A percentile compares a stretch with the other conserved stretches of the same genome.
These are phyloP conservation scores for Ophiostoma quercus DNA, from an alignment of 2,329 filamentous ascomycete species.

Conservation along the genomic window DNA sequence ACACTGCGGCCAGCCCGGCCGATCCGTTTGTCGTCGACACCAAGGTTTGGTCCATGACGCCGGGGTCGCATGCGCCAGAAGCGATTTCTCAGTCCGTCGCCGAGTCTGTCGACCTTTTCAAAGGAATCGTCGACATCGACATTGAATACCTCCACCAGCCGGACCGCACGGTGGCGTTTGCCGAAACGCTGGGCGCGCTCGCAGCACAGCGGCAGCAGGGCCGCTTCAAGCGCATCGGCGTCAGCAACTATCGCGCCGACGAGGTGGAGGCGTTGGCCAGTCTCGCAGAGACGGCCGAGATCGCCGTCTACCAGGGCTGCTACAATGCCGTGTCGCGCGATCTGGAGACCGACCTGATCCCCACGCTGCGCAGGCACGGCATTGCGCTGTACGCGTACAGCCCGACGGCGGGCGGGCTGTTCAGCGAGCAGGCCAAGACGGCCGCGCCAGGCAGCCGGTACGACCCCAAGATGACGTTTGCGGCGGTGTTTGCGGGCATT, in stretches of 20 bases:
- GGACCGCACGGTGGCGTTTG: background rate
- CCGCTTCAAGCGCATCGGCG: background rate
- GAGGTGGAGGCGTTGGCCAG: background rate
- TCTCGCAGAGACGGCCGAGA: slow-evolving; percentile 14
- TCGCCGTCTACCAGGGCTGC: slow-evolving; percentile 38
- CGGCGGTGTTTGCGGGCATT: slow-evolving; percentile 29
- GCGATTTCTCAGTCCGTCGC: background rate
- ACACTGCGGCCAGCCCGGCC: background rate
- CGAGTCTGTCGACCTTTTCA: background rate
- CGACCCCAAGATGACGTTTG: slow-evolving; percentile 27
- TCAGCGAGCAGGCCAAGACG: slow-evolving; percentile 24
- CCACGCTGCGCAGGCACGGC: slow-evolving; percentile 34
- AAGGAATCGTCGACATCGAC: background rate
- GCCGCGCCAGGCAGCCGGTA: background rate
- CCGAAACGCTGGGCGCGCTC: background rate
- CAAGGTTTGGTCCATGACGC: background rate
- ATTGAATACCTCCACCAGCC: background rate
- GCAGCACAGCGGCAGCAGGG: background rate
- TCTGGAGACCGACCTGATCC: slow-evolving; percentile 37
- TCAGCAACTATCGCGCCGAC: background rate
- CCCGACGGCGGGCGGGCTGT: slow-evolving; percentile 25
- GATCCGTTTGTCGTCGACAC: background rate
- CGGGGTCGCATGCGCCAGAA: background rate
- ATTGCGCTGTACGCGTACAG: slow-evolving; percentile 38
- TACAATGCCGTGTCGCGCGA: slow-evolving; percentile 39